Evolutionary conservation across 495 filamentous ascomycete species (phyloP).

Genomic region (Aspergillus kassunensis): DNA sequence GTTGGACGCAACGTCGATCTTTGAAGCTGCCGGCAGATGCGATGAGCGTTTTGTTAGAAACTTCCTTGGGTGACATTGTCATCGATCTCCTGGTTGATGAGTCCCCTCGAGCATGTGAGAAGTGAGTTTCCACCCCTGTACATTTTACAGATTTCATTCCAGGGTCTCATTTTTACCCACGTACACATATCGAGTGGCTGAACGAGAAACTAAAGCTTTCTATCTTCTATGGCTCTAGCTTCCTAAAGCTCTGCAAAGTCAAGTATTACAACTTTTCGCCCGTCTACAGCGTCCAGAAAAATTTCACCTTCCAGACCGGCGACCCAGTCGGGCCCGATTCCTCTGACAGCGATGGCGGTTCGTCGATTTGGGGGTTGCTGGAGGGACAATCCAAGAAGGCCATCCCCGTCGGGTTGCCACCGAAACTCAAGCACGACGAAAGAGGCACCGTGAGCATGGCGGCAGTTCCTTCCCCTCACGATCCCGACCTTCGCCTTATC

Average conservation of each 20-base stretch:
- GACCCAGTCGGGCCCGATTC: slow-evolving; percentile 85
- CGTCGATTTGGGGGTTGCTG: slow-evolving; percentile 83
- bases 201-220: slow-evolving; percentile 50
- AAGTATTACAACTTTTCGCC: slow-evolving; percentile 98
- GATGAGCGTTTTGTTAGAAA: slow-evolving; percentile 85
- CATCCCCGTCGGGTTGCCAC: slow-evolving; percentile 78
- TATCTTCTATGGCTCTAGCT: slow-evolving; percentile 53
- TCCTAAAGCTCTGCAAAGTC: slow-evolving; percentile 94
- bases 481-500: slow-evolving; percentile 76
- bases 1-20: slow-evolving; percentile 25
- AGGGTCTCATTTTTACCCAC: slow-evolving; percentile 9
- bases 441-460: slow-evolving; percentile 94
- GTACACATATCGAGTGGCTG: slow-evolving; percentile 32
- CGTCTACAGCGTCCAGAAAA: slow-evolving; percentile 79
- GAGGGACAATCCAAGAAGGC: slow-evolving; percentile 67
- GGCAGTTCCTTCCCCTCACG: slow-evolving; percentile 67
- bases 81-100: slow-evolving; percentile 86
- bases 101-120: slow-evolving; percentile 84
- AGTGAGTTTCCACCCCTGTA: slow-evolving; percentile 58
- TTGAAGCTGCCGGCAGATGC: slow-evolving; percentile 16
- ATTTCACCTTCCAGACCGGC: slow-evolving; percentile 93
- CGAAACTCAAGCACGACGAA: slow-evolving; percentile 79
- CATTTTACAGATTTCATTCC: slow-evolving; percentile 2
- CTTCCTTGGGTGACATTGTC: slow-evolving; percentile 86
- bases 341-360: slow-evolving; percentile 80